Evolutionary conservation across 192 early-diverging fungal species (phyloP).

Genomic region (Phlyctochytrium arcticum): DNA sequence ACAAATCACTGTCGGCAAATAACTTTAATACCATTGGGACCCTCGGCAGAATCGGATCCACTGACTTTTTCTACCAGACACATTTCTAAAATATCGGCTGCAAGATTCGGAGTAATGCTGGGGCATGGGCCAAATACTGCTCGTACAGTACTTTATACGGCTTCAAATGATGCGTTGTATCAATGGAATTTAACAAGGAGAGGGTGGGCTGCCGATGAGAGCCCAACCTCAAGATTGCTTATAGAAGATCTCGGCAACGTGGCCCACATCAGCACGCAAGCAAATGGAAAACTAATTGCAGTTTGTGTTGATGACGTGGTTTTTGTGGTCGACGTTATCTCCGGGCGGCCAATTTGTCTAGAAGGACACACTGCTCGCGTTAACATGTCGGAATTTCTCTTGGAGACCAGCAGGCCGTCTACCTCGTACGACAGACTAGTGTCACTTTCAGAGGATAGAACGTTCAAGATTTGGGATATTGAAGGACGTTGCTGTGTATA

Average conservation of each 20-base stretch:
- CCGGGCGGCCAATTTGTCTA: not conserved
- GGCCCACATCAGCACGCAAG: not conserved
- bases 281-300: not conserved
- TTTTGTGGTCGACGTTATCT: conserved; percentile 5
- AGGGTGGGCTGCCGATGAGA: no score
- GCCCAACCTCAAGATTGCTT: no score
- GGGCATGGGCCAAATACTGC: no score
- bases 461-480: conserved; percentile 44
- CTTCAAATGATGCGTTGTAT: conserved; percentile 3
- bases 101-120: no score
- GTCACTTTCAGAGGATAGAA: conserved; percentile 34
- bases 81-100: no score
- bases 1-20: not conserved
- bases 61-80: no score
- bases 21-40: no score
- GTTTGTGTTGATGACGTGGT: not conserved
- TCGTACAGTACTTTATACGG: not conserved
- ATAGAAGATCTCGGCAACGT: conserved; percentile 8
- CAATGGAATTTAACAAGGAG: not conserved
- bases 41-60: no score
- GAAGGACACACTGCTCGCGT: conserved; percentile 18
- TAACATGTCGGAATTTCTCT: conserved; percentile 7
- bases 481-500: conserved; percentile 20
- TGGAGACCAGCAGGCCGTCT: not conserved
- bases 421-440: conserved; percentile 9